Percentiles rank a stretch among this genome's conserved stretches.
phyloP scores from a whole-genome alignment of 345 rosid genomes.

The Citrus inodora region DNA sequence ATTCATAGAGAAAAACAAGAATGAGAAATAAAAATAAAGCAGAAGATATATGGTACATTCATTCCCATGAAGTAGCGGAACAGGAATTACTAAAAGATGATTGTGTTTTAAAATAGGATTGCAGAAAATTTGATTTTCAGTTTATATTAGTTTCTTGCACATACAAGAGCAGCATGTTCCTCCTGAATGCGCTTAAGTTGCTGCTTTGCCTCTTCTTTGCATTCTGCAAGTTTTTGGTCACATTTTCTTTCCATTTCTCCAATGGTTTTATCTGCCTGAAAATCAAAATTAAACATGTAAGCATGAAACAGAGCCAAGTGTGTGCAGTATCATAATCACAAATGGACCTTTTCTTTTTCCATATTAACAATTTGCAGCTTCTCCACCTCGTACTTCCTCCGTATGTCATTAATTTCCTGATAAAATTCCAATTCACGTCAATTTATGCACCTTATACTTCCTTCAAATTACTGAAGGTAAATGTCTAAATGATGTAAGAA shows the following conservation, averaged over 20 bases:
- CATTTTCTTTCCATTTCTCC: constrained; percentile 51
- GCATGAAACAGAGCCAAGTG: constrained; percentile 9
- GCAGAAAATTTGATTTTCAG: constrained; percentile 13
- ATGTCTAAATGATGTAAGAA: constrained; percentile 17
- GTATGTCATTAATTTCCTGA: constrained; percentile 85
- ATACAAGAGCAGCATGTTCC: constrained; percentile 72
- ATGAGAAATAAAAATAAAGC: background rate
- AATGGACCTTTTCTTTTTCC: constrained; percentile 66
- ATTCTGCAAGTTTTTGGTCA: constrained; percentile 47
- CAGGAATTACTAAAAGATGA: background rate
- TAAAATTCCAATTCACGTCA: constrained; percentile 17
- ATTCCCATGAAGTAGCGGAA: background rate
- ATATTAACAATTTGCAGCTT: constrained; percentile 56
- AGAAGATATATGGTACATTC: background rate
- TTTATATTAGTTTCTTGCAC: constrained; percentile 22
- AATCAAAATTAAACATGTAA: constrained; percentile 21
- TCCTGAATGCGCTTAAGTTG: constrained; percentile 44
- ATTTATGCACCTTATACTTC: background rate
- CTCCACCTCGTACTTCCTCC: constrained; percentile 80
- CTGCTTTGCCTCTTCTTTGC: constrained; percentile 55
- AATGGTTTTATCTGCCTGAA: constrained; percentile 55
- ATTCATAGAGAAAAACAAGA: background rate
- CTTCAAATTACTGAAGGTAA: constrained; percentile 5
- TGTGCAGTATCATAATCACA: constrained; percentile 7
- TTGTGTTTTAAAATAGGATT: background rate